These are phyloP conservation scores for Aureobasidium leucospermi DNA, from an alignment of 2,329 filamentous ascomycete species.

Conservation along the genomic window DNA sequence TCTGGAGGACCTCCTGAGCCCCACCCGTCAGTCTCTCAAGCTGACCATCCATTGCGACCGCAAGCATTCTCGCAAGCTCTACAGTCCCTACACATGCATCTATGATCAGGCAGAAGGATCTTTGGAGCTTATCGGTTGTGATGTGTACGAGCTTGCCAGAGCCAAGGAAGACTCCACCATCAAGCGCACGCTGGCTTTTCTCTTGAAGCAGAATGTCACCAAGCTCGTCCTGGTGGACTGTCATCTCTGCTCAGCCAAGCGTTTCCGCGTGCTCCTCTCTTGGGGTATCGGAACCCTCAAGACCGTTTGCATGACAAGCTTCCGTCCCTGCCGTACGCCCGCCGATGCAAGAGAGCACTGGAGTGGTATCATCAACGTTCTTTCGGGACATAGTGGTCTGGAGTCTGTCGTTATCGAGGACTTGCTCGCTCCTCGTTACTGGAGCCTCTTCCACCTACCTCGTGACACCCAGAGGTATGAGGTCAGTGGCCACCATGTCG, in stretches of 20 bases:
- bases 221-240: neutral
- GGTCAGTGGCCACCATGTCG: neutral
- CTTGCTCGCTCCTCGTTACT: neutral
- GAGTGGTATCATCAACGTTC: neutral
- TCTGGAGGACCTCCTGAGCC: conserved; percentile 1
- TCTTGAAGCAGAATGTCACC: neutral
- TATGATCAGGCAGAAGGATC: neutral
- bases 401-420: neutral
- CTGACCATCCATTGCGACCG: neutral
- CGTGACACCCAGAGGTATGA: neutral
- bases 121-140: neutral
- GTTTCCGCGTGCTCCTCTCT: neutral
- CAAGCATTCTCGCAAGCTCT: neutral
- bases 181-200: neutral
- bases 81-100: neutral
- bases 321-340: neutral
- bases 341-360: neutral
- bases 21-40: neutral
- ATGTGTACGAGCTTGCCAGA: neutral
- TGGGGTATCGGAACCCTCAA: neutral
- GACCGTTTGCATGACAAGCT: neutral
- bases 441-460: neutral
- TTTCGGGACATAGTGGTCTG: neutral
- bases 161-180: neutral
- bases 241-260: neutral